Evolutionary conservation across 805 yeast species (phyloP), one percentile per base, ranked within the genome.

Genomic region (Lachancea sp.): DNA sequence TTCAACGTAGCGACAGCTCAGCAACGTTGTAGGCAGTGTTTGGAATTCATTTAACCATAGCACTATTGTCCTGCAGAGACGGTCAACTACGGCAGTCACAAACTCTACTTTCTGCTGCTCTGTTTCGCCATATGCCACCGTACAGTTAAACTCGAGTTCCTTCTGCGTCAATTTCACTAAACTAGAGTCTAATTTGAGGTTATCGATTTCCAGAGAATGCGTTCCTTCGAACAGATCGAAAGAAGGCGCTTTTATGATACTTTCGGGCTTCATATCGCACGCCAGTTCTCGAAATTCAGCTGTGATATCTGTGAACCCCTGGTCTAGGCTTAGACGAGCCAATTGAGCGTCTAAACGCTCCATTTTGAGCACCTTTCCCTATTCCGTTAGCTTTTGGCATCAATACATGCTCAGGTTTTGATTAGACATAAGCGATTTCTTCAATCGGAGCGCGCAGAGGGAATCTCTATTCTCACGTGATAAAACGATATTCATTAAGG

Each of bases 201-300:
- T 86, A 42, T 78, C 70, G 11, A 81, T 72, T 58, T 89, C 97
- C 45, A 87, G 65, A 0, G 97, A 95, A 49, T 89, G 80, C 1
- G 96, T 84, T 0, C 96, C 94, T 50, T 86, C 87, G 46, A 82
- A 68, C 34, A 90, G 68, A 40, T 78, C 75, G 62, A 87, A 86
- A 20, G 63, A 63, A 0, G 76, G 71, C 8, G 74, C 69, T 50
- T 77, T 77, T 4, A 75, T 74, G 15, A 90, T 77, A 35, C 72
- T 68, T 23, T 79, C 80, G 28, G 73, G 71, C 13, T 59, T 54
- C 28, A 80, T 56, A 2, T 45, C 49, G 9, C 52, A 42, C 29
- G 73, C 53, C 15, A 74, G 63, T 3, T 56, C 45, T 36, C 71
- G 67, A 29, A 83, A 64, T n/a, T 63, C 57, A 4, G 61, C 52